Evolutionary conservation across 352 stramenopile genomes (phyloP), one percentile per base, ranked within the genome.

Genomic region (Phytophthora rubi): DNA sequence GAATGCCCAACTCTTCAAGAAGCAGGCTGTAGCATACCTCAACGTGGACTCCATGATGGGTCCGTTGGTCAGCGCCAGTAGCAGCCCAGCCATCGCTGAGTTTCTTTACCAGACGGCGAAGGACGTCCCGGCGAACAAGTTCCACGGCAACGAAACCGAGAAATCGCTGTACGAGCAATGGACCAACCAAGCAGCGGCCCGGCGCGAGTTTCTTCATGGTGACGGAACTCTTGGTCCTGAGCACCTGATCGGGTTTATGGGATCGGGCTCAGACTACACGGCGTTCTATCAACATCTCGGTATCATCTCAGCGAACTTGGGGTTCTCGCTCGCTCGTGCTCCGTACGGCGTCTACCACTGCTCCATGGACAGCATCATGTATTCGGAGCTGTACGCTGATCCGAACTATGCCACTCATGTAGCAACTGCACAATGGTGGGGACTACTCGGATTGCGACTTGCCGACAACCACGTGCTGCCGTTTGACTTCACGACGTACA

Each of bases 31-130:
- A 0, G 83, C 81, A 2, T 98, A 97, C 57, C 74, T 98, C 48
- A 98, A 98, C 69, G 88, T 96, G 2, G 92, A 97, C 59, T 80
- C 71, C 12, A 83, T 93, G n/a, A 81, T 81, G 10, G 92, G 90
- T 12, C 65, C 81, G 18, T 55, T 77, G n/a, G 76, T 97, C 12
- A 68, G 76, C 6, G 88, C 86, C 6, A 75, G 69, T 16, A 77
- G 77, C 12, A 92, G 81, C 30, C 90, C 89, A n/a, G 87, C 89
- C 16, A 83, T 97, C 57, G 79, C 83, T 9, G 59, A 79, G 10
- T 77, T 94, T 39, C 74, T 95, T 8, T 58, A 83, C 33, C 64
- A 91, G 6, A 86, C 89, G 0, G 74, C 88, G 18, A 78, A 84
- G 8, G 76, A 79, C n/a, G 71, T 94, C 0, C 79, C 84, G 9